Evolutionary conservation across 2,329 filamentous ascomycete genomes (phyloP), one percentile per base, ranked within the genome.

Genomic region (Aspergillus viridinutans): DNA sequence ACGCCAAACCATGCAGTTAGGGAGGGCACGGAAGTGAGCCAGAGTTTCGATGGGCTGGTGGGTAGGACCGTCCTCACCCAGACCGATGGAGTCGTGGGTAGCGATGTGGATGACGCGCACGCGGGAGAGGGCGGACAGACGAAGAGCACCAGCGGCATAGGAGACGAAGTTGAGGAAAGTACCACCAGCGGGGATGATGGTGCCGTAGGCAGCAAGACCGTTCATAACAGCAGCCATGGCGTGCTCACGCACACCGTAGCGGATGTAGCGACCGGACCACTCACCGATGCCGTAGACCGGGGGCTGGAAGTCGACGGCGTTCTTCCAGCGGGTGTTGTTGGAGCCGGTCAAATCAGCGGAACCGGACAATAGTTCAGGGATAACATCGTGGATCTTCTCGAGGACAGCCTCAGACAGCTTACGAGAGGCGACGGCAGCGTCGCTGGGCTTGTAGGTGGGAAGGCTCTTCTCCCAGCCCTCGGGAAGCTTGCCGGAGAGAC

Each of bases 121-220:
- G 78, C 90, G 92, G 49, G 92, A 96, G 67, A 99, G 85, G 43
- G 94, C 87, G 40, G 92, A 96, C 60, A 99, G 87, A 80, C 94
- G 93, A 74, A 97, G 89, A 70, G 94, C 88, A 79, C 94, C 94
- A 65, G 94, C 92, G 67, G 90, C 93, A 77, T 99, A 99, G 26
- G 93, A 97, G 67, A 97, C 92, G 78, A 99, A 99, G 89, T 97
- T 99, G 68, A 99, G 84, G 88, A 99, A 99, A 71, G 94, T 97
- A 80, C 94, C 94, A 66, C 87, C 87, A 68, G 92, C 96, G 67
- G 94, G 94, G 73, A 99, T 88, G 73, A 97, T 83, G 72, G 92
- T 96, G 69, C 94, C 94, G 79, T 97, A 99, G 62, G 92, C 94
- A 64, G 92, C 86, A 59, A 99, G 83, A 81, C 94, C 94, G 83